These are phyloP conservation scores for Scutellaria minor DNA, from an alignment of 257 asterid genomes.

Conservation along the genomic window DNA sequence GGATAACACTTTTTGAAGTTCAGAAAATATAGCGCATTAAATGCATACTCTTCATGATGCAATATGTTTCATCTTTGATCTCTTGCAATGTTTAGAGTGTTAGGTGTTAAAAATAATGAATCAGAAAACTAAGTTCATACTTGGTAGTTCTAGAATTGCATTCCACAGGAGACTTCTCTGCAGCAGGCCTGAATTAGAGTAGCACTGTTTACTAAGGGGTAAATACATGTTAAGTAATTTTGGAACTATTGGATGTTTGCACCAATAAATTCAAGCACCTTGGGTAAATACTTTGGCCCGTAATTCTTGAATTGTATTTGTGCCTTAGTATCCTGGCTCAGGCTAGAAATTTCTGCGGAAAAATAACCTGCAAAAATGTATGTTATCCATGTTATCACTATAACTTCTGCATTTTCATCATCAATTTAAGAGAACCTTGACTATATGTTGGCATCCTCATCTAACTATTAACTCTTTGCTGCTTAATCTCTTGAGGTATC, in stretches of 20 bases:
- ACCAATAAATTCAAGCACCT: background rate
- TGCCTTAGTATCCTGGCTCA: background rate
- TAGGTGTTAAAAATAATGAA: background rate
- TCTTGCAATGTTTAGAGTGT: background rate
- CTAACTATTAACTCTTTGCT: conserved; percentile 3
- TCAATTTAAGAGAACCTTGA: background rate
- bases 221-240: background rate
- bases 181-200: conserved; percentile 13
- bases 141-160: conserved; percentile 1
- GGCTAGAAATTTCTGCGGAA: background rate
- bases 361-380: background rate
- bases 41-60: background rate
- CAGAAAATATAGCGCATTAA: background rate
- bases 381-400: background rate
- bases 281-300: background rate
- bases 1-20: conserved; percentile 1
- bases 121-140: background rate
- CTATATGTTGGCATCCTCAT: background rate
- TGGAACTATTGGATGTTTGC: background rate
- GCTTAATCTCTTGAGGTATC: conserved; percentile 12
- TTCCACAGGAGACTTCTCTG: background rate
- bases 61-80: background rate
- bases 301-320: background rate
- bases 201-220: background rate
- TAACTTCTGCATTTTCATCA: background rate